Conservation (phyloP, 1,139 yeast species). For the Lodderomyces parapsilosis region DNA sequence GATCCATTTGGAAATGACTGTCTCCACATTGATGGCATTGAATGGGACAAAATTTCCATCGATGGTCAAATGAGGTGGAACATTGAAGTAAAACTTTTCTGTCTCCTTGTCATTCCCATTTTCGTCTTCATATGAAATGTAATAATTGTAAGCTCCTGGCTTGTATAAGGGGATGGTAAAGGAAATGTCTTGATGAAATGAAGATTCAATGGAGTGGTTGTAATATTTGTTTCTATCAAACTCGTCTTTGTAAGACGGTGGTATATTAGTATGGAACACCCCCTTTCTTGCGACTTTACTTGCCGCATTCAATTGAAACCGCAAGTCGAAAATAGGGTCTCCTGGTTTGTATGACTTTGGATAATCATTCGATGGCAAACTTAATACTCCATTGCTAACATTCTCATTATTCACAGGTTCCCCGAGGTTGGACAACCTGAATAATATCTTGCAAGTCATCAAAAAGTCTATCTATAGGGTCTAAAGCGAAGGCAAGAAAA, state of each 20-base stretch:
- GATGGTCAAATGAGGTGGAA: constrained; percentile 71
- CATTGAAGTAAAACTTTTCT: constrained; percentile 68
- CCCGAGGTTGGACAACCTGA: constrained; percentile 55
- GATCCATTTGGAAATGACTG: constrained; percentile 90
- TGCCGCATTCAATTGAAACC: constrained; percentile 72
- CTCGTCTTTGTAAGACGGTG: constrained; percentile 35
- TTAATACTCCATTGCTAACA: constrained; percentile 56
- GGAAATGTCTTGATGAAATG: constrained; percentile 59
- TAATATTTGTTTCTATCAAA: constrained; percentile 61
- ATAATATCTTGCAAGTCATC: constrained; percentile 27
- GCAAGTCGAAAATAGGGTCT: constrained; percentile 52
- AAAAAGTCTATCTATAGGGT: neutral
- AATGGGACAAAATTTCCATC: constrained; percentile 61
- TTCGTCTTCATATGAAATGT: constrained; percentile 40
- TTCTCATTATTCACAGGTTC: constrained; percentile 52
- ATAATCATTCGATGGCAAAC: constrained; percentile 59
- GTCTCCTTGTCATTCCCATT: constrained; percentile 35
- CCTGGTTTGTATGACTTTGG: constrained; percentile 36
- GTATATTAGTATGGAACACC: constrained; percentile 72
- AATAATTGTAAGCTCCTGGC: constrained; percentile 84
- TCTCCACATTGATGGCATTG: constrained; percentile 80
- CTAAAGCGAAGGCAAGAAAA: neutral
- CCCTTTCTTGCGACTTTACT: constrained; percentile 72
- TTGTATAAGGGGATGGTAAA: constrained; percentile 59
- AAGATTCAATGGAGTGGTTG: constrained; percentile 43